These are phyloP conservation scores for Ambrosia artemisiifolia DNA, from an alignment of 129 eudicot species.

Conservation along the genomic window DNA sequence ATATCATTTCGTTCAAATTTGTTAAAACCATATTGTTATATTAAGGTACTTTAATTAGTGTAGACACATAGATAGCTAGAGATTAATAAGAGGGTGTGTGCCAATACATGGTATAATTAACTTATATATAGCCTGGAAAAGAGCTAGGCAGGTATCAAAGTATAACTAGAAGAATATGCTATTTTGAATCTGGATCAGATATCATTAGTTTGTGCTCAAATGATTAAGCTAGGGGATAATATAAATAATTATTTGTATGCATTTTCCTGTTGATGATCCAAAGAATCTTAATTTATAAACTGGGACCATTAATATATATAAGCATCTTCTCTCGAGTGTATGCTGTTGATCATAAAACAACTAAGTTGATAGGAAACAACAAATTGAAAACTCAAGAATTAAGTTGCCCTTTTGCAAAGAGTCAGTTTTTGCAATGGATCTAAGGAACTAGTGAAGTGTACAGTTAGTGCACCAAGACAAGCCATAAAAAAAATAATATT, in stretches of 20 bases:
- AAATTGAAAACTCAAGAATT: background rate
- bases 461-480: background rate
- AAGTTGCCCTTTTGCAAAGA: background rate
- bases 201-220: background rate
- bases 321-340: background rate
- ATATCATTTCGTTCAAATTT: no score
- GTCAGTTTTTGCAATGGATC: background rate
- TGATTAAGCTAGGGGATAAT: constrained; percentile 23
- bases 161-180: constrained; percentile 31
- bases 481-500: background rate
- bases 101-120: background rate
- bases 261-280: constrained; percentile 9
- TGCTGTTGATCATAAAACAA: background rate
- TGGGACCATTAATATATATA: constrained; percentile 2
- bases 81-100: constrained; percentile 2
- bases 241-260: constrained; percentile 1
- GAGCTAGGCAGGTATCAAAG: constrained; percentile 14
- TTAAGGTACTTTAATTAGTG: no score
- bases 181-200: constrained; percentile 8
- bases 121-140: background rate
- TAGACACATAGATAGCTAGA: no score
- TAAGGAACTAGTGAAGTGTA: background rate
- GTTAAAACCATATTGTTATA: no score
- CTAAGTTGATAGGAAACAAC: background rate
- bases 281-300: constrained; percentile 12